Conservation (phyloP, 106 monocot species). For the Dioscorea zingiberensis region DNA sequence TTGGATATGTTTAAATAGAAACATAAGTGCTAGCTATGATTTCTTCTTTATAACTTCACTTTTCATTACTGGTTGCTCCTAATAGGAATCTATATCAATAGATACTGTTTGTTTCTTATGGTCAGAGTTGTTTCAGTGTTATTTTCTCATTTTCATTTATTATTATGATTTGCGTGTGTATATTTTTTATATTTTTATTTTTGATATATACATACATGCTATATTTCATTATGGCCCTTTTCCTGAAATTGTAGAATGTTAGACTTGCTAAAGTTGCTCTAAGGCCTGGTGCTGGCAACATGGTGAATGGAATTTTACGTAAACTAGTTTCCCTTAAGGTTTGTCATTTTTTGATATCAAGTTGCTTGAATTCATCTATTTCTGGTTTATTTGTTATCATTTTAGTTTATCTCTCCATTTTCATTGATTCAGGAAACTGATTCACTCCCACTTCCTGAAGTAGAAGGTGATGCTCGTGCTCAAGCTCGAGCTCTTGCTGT, state of each 20-base stretch:
- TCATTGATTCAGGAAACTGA: slow-evolving; percentile 53
- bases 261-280: slow-evolving; percentile 84
- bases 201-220: too few species aligned
- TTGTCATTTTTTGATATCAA: slow-evolving; percentile 4
- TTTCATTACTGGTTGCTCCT: too few species aligned
- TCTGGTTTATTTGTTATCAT: slow-evolving; percentile 1
- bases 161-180: too few species aligned
- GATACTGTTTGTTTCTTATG: too few species aligned
- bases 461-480: slow-evolving; percentile 94
- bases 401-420: neutral
- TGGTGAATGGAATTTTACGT: slow-evolving; percentile 91
- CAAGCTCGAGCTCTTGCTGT: slow-evolving; percentile 95
- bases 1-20: too few species aligned
- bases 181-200: too few species aligned
- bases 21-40: too few species aligned
- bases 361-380: neutral
- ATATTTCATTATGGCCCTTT: too few species aligned
- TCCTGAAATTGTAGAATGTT: slow-evolving; percentile 66
- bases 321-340: slow-evolving; percentile 76
- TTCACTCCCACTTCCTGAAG: slow-evolving; percentile 73
- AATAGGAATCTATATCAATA: too few species aligned
- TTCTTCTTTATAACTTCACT: too few species aligned
- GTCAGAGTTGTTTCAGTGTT: too few species aligned
- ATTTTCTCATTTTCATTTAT: too few species aligned
- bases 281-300: slow-evolving; percentile 94